Conservation (phyloP, 176 grass and related monocot species). For the Oryza coarctata region DNA sequence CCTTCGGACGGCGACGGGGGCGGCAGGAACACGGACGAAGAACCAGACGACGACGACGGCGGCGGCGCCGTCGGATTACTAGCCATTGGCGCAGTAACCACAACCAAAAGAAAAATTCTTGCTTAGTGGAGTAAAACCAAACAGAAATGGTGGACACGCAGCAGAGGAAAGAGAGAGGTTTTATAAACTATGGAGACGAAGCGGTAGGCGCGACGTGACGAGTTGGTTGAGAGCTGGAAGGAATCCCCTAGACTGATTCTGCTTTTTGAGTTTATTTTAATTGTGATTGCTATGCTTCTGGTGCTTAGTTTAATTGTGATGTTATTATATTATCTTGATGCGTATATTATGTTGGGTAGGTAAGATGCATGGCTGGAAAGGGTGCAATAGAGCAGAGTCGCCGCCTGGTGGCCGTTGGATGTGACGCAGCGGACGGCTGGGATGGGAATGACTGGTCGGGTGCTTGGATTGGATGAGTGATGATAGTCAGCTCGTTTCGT, state of each 20-base stretch:
- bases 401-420: conserved; percentile 9
- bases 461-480: neutral
- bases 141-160: conserved; percentile 7
- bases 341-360: too few relatives aligned
- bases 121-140: neutral
- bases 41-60: conserved; percentile 15
- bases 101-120: neutral
- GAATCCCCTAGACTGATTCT: neutral
- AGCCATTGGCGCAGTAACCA: conserved; percentile 20
- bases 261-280: conserved; percentile 8
- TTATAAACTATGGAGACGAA: conserved; percentile 37
- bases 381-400: neutral
- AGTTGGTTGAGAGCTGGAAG: conserved; percentile 50
- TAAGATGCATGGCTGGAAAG: conserved; percentile 6
- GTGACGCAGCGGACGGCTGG: neutral
- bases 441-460: neutral
- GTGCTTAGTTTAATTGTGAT: conserved; percentile 40
- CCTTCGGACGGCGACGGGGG: conserved; percentile 53
- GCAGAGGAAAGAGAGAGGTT: neutral
- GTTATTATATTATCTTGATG: neutral
- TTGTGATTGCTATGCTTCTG: conserved; percentile 26
- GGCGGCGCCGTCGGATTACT: conserved; percentile 18
- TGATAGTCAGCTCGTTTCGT: conserved; percentile 27
- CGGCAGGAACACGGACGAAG: conserved; percentile 30
- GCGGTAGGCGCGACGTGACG: conserved; percentile 27